Base-by-base conservation (phyloP, 2,329 filamentous ascomycete genomes). In the Cordyceps cicadae region DNA sequence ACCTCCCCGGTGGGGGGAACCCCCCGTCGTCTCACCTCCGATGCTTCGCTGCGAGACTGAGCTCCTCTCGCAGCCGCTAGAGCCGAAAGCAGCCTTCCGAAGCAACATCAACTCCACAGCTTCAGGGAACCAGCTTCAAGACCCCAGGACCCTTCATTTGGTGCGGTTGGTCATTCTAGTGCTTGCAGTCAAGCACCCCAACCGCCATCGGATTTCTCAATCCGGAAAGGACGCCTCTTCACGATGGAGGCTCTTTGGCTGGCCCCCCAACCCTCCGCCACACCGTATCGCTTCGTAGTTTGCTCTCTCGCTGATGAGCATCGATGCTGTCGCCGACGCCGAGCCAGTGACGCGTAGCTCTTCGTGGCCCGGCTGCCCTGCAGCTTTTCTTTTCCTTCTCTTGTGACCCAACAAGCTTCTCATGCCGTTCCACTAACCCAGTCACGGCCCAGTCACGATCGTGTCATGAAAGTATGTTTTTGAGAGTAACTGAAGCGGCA, bases 121-220 rank as follows among this genome's bases (percentile, higher is more conserved):
- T 32, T 52, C 17, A 17, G 52, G 34, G 56, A 59, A 59, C 56
- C 45, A 46, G 48, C 48, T 59, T 59, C 55, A n/a, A 17, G 9
- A n/a, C 48, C 57, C 57, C 39, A 53, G 57, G 39, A 37, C 57
- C 57, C 57, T 19, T 59, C 53, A 37, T 59, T 59, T n/a, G 37
- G 2, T 50, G 55, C 26, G 24, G 17, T n/a, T 37, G 49, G 15
- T 58, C 46, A 58, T 46, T 49, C 32, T 39, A 21, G 54, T 41
- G 24, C 17, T 59, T 26, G 46, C 34, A 45, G 48, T 37, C 48
- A 19, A 59, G 12, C 48, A 48, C 56, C 55, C 54, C 48, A 59
- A 56, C 59, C 59, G 51, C 59, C 61, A 63, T 61, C 49, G 63
- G 59, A 53, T 64, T 64, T 51, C 63, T 62, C 39, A 59, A 61